Percentiles rank a stretch among this genome's conserved stretches.
Evolutionary conservation across 306 rosid species (phyloP).

Genomic region (Prosopis cineraria): DNA sequence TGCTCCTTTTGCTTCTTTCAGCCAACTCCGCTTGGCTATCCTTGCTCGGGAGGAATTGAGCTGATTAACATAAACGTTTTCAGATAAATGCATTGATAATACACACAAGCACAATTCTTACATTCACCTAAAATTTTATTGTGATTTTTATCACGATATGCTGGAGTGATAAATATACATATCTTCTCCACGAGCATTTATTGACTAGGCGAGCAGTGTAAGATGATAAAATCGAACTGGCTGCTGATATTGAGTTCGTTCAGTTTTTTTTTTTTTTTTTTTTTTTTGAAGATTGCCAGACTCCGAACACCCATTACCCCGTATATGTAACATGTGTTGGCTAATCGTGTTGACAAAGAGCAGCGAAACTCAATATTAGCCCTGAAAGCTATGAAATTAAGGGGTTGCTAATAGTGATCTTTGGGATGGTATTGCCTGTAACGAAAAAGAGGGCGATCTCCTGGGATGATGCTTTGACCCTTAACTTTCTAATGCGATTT

Average conservation of each 20-base stretch:
- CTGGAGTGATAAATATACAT: neutral
- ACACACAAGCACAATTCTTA: no score
- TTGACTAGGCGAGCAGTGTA: neutral
- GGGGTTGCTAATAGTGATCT: neutral
- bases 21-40: neutral
- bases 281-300: neutral
- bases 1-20: neutral
- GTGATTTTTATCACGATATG: neutral
- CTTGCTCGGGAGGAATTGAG: neutral
- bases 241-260: conserved; percentile 18
- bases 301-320: neutral
- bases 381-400: neutral
- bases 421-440: neutral
- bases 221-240: conserved; percentile 13
- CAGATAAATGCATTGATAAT: neutral
- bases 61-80: neutral
- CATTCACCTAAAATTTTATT: neutral
- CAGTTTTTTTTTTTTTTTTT: neutral
- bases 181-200: neutral
- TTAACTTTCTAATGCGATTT: neutral
- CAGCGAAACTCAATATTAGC: neutral
- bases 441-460: neutral
- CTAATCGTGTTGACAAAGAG: neutral
- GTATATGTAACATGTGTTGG: neutral
- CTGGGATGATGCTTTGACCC: neutral